These are phyloP conservation scores for Syzygium grande DNA, from an alignment of 345 rosid species.

Conservation along the genomic window DNA sequence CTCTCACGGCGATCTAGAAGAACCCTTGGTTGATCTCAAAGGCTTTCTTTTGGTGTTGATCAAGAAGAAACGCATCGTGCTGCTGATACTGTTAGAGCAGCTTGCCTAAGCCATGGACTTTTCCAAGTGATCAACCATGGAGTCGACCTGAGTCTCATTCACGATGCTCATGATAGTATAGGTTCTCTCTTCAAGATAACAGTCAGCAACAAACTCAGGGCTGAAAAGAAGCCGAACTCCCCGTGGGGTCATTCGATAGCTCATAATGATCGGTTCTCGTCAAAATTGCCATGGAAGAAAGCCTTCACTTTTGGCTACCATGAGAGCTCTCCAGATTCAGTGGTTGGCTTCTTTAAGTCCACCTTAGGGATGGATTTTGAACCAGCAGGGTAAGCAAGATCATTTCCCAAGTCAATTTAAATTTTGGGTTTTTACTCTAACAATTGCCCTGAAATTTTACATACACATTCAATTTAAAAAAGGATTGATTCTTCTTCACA, in stretches of 20 bases:
- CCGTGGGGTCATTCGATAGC: slow-evolving; percentile 36
- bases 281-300: slow-evolving; percentile 69
- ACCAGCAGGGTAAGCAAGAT: slow-evolving; percentile 25
- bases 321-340: slow-evolving; percentile 1
- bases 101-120: slow-evolving; percentile 52
- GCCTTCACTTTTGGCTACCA: slow-evolving; percentile 30
- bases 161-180: slow-evolving; percentile 14
- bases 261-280: slow-evolving; percentile 34
- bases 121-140: slow-evolving; percentile 67
- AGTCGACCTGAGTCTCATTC: slow-evolving; percentile 26
- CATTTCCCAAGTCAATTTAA: not conserved
- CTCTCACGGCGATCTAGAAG: slow-evolving; percentile 25
- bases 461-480: not conserved
- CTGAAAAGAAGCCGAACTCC: slow-evolving; percentile 12
- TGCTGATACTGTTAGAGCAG: slow-evolving; percentile 19
- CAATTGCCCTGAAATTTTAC: not conserved
- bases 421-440: not conserved
- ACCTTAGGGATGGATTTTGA: slow-evolving; percentile 22
- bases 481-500: not conserved
- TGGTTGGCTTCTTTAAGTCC: slow-evolving; percentile 24
- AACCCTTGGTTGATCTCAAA: slow-evolving; percentile 38
- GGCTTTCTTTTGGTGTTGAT: slow-evolving; percentile 34
- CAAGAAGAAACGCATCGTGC: slow-evolving; percentile 13
- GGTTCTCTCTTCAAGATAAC: slow-evolving; percentile 29
- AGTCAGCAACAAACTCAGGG: slow-evolving; percentile 14